Percentiles rank a stretch among this genome's conserved stretches.
These are phyloP conservation scores for Mentha longifolia DNA, from an alignment of 257 asterid species.

Conservation along the genomic window DNA sequence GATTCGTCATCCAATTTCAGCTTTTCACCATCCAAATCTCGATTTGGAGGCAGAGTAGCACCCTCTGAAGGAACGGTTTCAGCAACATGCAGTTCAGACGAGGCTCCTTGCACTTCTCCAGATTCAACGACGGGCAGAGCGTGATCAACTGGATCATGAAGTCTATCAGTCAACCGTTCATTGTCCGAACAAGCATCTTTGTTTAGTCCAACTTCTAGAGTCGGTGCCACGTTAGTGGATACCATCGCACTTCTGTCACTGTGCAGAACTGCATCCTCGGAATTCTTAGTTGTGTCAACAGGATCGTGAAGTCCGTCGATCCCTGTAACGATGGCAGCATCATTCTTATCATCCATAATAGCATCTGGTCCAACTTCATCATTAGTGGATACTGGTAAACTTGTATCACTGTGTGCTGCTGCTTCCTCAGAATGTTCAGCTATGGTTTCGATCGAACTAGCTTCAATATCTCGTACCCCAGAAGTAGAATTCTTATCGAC, in stretches of 20 bases:
- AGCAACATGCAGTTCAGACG: conserved; percentile 38
- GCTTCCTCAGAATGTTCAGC: conserved; percentile 27
- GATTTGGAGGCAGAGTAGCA: conserved; percentile 22
- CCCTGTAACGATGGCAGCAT: conserved; percentile 27
- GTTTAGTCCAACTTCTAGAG: no score
- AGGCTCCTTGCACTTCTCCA: conserved; percentile 33
- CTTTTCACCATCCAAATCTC: conserved; percentile 37
- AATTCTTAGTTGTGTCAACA: conserved; percentile 17
- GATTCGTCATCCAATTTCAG: conserved; percentile 33
- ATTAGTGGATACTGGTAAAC: conserved; percentile 23
- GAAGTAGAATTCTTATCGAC: conserved; percentile 15
- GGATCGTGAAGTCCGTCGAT: conserved; percentile 1
- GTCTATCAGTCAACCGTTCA: no score
- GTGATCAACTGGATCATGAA: conserved; percentile 14
- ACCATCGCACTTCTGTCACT: conserved; percentile 29
- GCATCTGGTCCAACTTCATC: conserved; percentile 45
- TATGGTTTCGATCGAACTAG: conserved; percentile 28
- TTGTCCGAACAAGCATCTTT: no score
- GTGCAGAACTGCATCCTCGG: conserved; percentile 25
- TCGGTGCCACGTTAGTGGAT: background rate
- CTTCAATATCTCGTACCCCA: conserved; percentile 42
- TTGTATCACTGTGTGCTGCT: conserved; percentile 23
- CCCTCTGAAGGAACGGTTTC: conserved; percentile 37
- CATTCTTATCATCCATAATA: conserved; percentile 39
- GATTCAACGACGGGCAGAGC: conserved; percentile 33